phyloP scores from a whole-genome alignment of 2,329 filamentous ascomycete genomes.

The Botrytis fragariae region DNA sequence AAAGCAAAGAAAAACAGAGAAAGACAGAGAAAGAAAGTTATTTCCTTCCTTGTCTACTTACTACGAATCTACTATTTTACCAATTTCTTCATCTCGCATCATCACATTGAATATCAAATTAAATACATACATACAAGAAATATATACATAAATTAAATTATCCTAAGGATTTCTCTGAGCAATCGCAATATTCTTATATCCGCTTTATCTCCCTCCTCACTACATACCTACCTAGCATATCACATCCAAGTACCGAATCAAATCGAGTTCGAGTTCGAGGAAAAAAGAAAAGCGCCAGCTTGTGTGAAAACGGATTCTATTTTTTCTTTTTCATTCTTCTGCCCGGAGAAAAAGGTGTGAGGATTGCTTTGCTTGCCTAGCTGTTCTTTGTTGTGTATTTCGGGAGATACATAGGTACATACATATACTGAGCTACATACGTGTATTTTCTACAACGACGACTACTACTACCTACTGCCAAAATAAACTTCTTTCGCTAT shows the following conservation, averaged over 20 bases:
- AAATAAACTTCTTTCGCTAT: neutral
- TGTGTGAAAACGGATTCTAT: neutral
- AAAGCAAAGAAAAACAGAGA: neutral
- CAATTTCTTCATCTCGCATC: neutral
- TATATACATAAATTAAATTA: neutral
- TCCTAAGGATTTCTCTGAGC: neutral
- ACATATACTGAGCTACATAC: neutral
- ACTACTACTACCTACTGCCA: neutral
- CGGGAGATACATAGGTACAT: neutral
- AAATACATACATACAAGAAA: neutral
- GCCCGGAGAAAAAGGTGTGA: neutral
- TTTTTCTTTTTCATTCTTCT: neutral
- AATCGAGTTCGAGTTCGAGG: neutral
- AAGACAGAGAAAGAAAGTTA: neutral
- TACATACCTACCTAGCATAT: neutral
- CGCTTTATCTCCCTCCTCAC: neutral
- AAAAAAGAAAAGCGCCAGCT: neutral
- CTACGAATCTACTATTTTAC: neutral
- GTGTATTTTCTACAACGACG: neutral
- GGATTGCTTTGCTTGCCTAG: no score
- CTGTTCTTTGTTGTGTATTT: neutral
- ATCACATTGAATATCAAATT: neutral
- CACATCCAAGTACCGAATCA: neutral
- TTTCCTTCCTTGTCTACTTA: neutral
- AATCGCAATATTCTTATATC: neutral